Base-by-base conservation (phyloP, 208 protist genomes). In the Tritrichomonas foetus region DNA sequence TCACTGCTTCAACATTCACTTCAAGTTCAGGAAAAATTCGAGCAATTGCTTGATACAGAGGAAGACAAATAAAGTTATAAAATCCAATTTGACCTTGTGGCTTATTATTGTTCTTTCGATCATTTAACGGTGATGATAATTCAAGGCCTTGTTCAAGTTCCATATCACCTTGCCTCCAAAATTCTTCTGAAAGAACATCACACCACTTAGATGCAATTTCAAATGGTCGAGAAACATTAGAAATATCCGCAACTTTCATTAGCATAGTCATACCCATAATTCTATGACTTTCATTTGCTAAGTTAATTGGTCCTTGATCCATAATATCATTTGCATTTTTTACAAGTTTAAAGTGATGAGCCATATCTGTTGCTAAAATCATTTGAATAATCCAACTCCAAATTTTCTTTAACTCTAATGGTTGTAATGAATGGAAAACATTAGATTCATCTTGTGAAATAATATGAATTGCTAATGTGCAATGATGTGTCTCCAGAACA, bases 401-500 rank as follows among this genome's bases (percentile, higher is more conserved):
- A 5, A 96, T 36, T 25, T 94, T 41, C 13, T 39, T 57, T 53
- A 95, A 95, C 93, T 95, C 92, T 13, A 53, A 84, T 33, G n/a
- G 9, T 13, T 94, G 14, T 8, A 30, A 96, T 82, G 22, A n/a
- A 27, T 47, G 25, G 13, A 96, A 49, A 14, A 96, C 92, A 84
- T 95, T 95, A 49, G 20, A 72, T 33, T 94, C 94, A 36, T 64
- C 66, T n/a, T 66, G 20, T 2, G 69, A n/a, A 1, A 96, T 69
- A 41, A 96, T 30, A 16, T n/a, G 11, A 50, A 94, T 95, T 14
- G 93, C 84, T 25, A 95, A 78, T 27, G 94, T 30, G 74, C 94
- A 72, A 95, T 97, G 96, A 94, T 96, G 94, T n/a, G 95, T 96
- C 94, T 97, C 96, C 57, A 97, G 95, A 0, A 96, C 95, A 33